Conservation (phyloP, 2,329 filamentous ascomycete genomes). For the Nannizzia gypsea region DNA sequence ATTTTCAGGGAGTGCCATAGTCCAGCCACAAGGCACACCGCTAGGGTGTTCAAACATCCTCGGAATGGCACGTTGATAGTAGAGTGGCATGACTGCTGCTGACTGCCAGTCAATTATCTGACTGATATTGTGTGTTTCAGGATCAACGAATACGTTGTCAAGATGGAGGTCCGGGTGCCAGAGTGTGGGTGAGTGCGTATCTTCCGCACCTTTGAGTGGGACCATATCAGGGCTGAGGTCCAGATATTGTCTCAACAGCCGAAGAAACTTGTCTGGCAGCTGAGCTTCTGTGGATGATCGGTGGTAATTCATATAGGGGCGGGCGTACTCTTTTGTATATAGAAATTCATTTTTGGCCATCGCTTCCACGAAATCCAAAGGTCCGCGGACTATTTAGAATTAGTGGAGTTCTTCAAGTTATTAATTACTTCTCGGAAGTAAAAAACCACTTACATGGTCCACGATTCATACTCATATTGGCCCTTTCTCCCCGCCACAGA, state of each 20-base stretch:
- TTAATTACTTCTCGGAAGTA: too few species aligned
- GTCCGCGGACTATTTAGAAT: neutral
- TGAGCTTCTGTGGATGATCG: slow-evolving; percentile 15
- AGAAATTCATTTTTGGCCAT: slow-evolving; percentile 20
- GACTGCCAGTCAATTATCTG: slow-evolving; percentile 26
- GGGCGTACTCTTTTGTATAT: slow-evolving; percentile 17
- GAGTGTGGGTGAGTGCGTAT: neutral
- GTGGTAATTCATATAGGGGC: slow-evolving; percentile 20
- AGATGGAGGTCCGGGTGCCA: slow-evolving; percentile 17
- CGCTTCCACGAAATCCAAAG: slow-evolving; percentile 16
- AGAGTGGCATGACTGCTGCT: slow-evolving; percentile 21
- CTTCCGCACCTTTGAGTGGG: neutral
- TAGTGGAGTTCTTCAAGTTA: too few species aligned
- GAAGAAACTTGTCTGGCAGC: slow-evolving; percentile 16
- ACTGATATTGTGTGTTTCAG: slow-evolving; percentile 17
- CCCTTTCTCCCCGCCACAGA: slow-evolving; percentile 16
- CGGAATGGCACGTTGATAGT: slow-evolving; percentile 20
- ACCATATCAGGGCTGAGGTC: neutral
- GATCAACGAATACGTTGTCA: slow-evolving; percentile 25
- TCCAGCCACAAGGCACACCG: neutral
- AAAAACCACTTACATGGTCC: slow-evolving; percentile 25
- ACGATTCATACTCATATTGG: slow-evolving; percentile 19
- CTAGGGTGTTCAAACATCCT: neutral
- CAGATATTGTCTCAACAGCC: slow-evolving; percentile 21
- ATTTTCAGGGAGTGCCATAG: slow-evolving; percentile 17